These are phyloP conservation scores for Diospyros lotus DNA, from an alignment of 148 eudicot genomes.

Conservation along the genomic window DNA sequence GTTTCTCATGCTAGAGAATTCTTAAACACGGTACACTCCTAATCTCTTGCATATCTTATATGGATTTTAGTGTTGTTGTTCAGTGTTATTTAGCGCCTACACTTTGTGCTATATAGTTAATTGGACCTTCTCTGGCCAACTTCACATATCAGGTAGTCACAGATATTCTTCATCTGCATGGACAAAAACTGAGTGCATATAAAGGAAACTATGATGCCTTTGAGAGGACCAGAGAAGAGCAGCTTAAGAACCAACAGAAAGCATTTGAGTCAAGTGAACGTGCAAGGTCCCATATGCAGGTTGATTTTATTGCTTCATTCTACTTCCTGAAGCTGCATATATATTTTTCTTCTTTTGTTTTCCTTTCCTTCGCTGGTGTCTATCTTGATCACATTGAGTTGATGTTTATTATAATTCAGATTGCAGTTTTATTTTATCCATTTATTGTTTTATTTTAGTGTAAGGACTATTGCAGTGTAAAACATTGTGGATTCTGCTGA, in stretches of 20 bases:
- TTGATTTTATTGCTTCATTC: conserved; percentile 19
- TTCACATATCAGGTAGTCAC: conserved; percentile 77
- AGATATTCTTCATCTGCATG: conserved; percentile 89
- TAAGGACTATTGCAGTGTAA: not conserved
- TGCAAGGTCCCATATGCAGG: conserved; percentile 98
- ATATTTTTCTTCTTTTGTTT: conserved; percentile 4
- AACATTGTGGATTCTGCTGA: not conserved
- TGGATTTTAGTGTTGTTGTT: not conserved
- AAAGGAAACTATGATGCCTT: conserved; percentile 91
- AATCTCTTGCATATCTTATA: not conserved
- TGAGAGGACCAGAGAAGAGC: conserved; percentile 96
- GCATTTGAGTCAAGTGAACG: conserved; percentile 94
- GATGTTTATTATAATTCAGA: not conserved
- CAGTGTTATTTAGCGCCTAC: not conserved
- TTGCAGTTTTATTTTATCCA: not conserved
- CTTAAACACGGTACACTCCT: conserved; percentile 65
- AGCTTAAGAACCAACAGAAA: conserved; percentile 76
- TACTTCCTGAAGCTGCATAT: not conserved
- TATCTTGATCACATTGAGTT: not conserved
- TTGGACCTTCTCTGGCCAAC: conserved; percentile 10
- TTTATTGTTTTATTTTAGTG: not conserved
- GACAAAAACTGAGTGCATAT: conserved; percentile 65
- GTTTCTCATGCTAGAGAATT: conserved; percentile 99
- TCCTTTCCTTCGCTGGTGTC: not conserved
- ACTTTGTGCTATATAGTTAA: not conserved